Conservation (phyloP, 371 early-diverging fungal species). For the Phascolomyces articulosus region DNA sequence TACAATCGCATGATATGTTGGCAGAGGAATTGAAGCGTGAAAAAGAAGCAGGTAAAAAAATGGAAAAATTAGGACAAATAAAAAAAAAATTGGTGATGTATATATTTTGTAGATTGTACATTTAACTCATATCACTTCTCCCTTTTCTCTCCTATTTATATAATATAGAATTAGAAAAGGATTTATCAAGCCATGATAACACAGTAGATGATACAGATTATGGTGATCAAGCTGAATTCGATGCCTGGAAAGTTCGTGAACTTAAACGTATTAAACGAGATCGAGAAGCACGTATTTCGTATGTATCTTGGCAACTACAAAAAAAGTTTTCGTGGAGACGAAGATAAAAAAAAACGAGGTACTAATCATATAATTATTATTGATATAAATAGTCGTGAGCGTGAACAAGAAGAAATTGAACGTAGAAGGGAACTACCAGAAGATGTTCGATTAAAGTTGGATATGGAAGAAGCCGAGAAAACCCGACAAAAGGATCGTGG, state of each 20-base stretch:
- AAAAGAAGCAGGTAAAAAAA: constrained; percentile 26
- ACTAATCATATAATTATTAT: not conserved
- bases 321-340: not conserved
- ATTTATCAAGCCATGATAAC: constrained; percentile 26
- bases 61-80: too few relatives aligned
- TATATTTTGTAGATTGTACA: too few relatives aligned
- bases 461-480: constrained; percentile 61
- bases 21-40: constrained; percentile 69
- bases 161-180: constrained; percentile 27
- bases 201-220: constrained; percentile 93
- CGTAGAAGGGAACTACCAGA: constrained; percentile 84
- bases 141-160: too few relatives aligned
- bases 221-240: constrained; percentile 87
- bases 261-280: constrained; percentile 88
- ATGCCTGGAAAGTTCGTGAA: constrained; percentile 93
- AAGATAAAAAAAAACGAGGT: not conserved
- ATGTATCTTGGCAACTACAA: constrained; percentile 32
- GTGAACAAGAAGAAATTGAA: constrained; percentile 80
- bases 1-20: constrained; percentile 77
- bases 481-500: constrained; percentile 56
- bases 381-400: constrained; percentile 62
- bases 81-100: too few relatives aligned
- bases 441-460: constrained; percentile 72
- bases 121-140: too few relatives aligned
- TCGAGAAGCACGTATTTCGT: constrained; percentile 75